Evolutionary conservation across 441 rosid genomes (phyloP).

Genomic region (Populus hybrid): DNA sequence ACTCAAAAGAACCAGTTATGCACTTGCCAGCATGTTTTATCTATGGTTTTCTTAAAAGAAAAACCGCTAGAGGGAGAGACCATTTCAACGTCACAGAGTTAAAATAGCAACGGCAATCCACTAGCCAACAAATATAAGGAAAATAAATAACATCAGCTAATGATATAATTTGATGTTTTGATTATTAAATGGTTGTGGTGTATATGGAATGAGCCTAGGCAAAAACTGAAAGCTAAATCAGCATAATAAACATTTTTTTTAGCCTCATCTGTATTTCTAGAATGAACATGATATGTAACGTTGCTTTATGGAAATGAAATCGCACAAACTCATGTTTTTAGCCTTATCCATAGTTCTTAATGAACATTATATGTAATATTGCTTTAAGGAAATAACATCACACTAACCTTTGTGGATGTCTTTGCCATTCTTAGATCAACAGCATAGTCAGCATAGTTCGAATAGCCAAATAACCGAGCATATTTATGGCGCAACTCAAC

Average conservation of each 20-base stretch:
- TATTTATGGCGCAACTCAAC: slow-evolving; percentile 81
- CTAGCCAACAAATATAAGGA: not conserved
- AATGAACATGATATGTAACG: too few relatives aligned
- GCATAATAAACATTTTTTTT: too few relatives aligned
- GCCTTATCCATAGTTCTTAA: not conserved
- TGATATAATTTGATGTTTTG: not conserved
- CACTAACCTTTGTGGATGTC: slow-evolving; percentile 74
- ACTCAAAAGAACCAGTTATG: not conserved
- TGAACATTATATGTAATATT: not conserved
- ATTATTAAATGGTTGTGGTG: not conserved
- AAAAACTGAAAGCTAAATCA: not conserved
- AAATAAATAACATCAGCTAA: not conserved
- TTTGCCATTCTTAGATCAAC: slow-evolving; percentile 82
- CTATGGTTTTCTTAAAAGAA: not conserved
- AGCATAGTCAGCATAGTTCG: slow-evolving; percentile 83
- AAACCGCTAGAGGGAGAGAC: not conserved
- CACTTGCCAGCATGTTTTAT: not conserved
- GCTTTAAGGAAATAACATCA: slow-evolving; percentile 11
- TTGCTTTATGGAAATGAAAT: not conserved
- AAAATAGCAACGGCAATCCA: not conserved
- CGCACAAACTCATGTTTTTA: not conserved
- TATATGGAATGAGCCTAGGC: not conserved
- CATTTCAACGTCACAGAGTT: not conserved
- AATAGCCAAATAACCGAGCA: slow-evolving; percentile 81
- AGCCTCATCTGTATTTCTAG: not conserved